Evolutionary conservation across 2,329 filamentous ascomycete genomes (phyloP).

Genomic region (Aspergillus pseudoterreus): DNA sequence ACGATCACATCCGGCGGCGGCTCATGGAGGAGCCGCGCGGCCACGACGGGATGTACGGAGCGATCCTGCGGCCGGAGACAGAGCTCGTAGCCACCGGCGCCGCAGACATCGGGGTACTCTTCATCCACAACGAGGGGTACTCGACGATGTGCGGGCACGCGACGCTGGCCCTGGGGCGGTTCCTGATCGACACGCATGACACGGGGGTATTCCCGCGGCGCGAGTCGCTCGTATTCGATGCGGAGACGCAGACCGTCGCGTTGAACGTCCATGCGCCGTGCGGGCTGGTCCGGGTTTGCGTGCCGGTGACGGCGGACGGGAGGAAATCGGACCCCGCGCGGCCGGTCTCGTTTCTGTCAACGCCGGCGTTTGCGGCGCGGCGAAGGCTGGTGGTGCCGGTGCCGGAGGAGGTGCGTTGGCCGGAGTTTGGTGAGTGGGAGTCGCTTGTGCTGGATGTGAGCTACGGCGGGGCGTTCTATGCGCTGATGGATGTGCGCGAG

Average conservation of each 20-base stretch:
- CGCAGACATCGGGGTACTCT: slow-evolving; percentile 49
- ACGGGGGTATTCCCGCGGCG: slow-evolving; percentile 37
- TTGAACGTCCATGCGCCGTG: slow-evolving; percentile 45
- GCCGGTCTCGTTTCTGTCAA: slow-evolving; percentile 40
- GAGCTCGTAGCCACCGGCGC: slow-evolving; percentile 37
- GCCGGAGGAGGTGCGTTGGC: slow-evolving; percentile 32
- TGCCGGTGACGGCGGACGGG: slow-evolving; percentile 32
- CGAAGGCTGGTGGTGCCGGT: slow-evolving; percentile 29
- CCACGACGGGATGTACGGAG: slow-evolving; percentile 52
- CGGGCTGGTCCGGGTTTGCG: slow-evolving; percentile 40
- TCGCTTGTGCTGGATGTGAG: slow-evolving; percentile 33
- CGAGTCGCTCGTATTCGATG: slow-evolving; percentile 27
- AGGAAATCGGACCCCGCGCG: slow-evolving; percentile 35
- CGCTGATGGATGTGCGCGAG: slow-evolving; percentile 32
- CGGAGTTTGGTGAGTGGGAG: slow-evolving; percentile 27
- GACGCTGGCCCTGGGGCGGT: slow-evolving; percentile 48
- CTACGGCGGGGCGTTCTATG: slow-evolving; percentile 47
- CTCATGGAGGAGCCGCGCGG: slow-evolving; percentile 49
- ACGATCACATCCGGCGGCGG: slow-evolving; percentile 40
- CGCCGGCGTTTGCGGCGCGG: slow-evolving; percentile 41
- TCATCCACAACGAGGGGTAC: slow-evolving; percentile 47
- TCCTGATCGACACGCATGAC: slow-evolving; percentile 42
- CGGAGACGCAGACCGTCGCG: slow-evolving; percentile 16
- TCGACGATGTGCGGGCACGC: slow-evolving; percentile 53
- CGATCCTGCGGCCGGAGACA: slow-evolving; percentile 42